Evolutionary conservation across 2,329 filamentous ascomycete species (phyloP), one percentile per base, ranked within the genome.

Genomic region (Fusarium udum): DNA sequence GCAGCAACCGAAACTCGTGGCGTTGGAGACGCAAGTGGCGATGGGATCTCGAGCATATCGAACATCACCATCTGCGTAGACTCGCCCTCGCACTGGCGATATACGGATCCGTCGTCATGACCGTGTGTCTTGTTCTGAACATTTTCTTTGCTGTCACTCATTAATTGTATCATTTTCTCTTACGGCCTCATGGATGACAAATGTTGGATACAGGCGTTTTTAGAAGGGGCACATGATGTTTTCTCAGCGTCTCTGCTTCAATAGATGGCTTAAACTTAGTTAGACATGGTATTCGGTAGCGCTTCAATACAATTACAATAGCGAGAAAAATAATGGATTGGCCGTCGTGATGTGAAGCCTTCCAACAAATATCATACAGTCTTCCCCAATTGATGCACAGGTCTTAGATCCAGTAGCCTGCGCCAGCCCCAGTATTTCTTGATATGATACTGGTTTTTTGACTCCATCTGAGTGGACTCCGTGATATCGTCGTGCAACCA

Each of bases 61-160:
- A 90, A 84, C 84, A 90, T 82, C 80, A 88, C 75, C 64, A 87
- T 87, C 81, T 98, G 61, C 88, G 96, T 66, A 92, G 90, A 78
- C 82, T 94, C 71, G 92, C 94, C 60, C 84, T 98, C 52, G 92
- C 85, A 2, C 84, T 99, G 67, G 92, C 93, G 13, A 86, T 95
- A 14, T 99, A 99, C 79, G 96, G 96, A 26, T 75, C 94, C 14
- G 83, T 93, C 55, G 95, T 99, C 60, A 98, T 99, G 96, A 84
- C 93, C 34, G 91, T 95, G 53, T 98, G 95, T 80, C 83, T 99
- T 76, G 85, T 90, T 48, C 94, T 95, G 79, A 98, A 98, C 80
- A 91, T 93, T 20, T 93, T 97, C 77, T 95, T 96, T 77, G 87
- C 62, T 87, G 87, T 64, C 90, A 92, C 83, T 93, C 82, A 75